Percentiles rank a stretch among this genome's conserved stretches.
Evolutionary conservation across 345 rosid genomes (phyloP).

Genomic region (Eucalyptus brandiana): DNA sequence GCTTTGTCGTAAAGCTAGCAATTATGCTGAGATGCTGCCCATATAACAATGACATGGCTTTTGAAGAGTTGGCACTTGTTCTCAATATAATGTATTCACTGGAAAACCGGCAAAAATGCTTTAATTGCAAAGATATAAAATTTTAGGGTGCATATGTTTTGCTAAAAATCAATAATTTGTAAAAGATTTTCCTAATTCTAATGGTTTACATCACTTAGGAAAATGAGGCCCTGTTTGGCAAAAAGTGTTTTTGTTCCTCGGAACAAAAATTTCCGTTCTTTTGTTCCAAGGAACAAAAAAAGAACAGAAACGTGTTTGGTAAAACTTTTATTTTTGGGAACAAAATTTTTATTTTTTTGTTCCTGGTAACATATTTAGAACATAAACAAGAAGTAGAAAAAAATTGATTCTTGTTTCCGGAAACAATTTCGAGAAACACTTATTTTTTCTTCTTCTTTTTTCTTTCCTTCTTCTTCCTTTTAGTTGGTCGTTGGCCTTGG

Average conservation of each 20-base stretch:
- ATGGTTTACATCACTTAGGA: background rate
- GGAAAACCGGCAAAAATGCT: background rate
- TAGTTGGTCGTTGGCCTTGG: rapidly evolving
- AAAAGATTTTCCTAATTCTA: background rate
- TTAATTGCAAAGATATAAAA: background rate
- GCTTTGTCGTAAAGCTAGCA: background rate
- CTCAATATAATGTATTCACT: background rate
- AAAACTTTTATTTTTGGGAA: no score
- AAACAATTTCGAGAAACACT: no score
- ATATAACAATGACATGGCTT: background rate
- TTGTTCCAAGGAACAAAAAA: no score
- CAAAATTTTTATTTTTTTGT: no score
- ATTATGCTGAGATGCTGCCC: background rate
- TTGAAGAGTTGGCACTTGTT: background rate
- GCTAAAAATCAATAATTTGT: background rate
- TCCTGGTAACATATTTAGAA: rapidly evolving
- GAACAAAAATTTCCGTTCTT: no score
- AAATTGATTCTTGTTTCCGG: rapidly evolving
- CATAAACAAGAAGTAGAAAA: no score
- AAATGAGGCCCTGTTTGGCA: background rate
- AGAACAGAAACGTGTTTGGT: no score
- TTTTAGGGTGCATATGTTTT: background rate
- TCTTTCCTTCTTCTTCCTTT: no score
- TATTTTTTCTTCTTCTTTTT: no score
- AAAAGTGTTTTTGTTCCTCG: rapidly evolving